A percentile compares a stretch with the other conserved stretches of the same genome.
These are phyloP conservation scores for Brasilioporus rufonigricans DNA, from an alignment of 768 basidiomycete genomes.

Conservation along the genomic window DNA sequence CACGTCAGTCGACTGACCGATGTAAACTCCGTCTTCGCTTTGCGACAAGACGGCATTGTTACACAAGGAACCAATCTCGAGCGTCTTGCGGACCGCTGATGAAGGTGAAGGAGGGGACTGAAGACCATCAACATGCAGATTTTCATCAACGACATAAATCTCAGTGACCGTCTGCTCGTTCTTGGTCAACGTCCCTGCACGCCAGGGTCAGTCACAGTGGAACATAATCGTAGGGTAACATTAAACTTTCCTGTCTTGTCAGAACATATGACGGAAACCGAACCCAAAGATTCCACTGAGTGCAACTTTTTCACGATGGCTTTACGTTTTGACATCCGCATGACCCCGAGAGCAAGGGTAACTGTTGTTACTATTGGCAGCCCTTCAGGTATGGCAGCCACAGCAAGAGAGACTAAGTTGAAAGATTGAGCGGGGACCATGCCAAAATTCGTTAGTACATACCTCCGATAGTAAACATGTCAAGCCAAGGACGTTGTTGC, in stretches of 20 bases:
- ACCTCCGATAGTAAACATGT: slow-evolving; percentile 99
- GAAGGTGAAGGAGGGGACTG: slow-evolving; percentile 50
- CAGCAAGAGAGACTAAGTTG: slow-evolving; percentile 83
- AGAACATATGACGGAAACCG: slow-evolving; percentile 96
- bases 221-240: not conserved
- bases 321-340: slow-evolving; percentile 91
- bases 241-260: slow-evolving; percentile 81
- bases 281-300: slow-evolving; percentile 90
- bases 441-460: slow-evolving; percentile 20
- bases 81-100: slow-evolving; percentile 66
- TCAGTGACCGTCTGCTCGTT: slow-evolving; percentile 96
- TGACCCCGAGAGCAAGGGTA: slow-evolving; percentile 90
- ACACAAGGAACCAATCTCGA: slow-evolving; percentile 85
- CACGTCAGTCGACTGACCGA: slow-evolving; percentile 93
- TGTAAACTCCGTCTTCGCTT: slow-evolving; percentile 68
- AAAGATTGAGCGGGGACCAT: slow-evolving; percentile 9
- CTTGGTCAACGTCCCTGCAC: slow-evolving; percentile 80
- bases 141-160: slow-evolving; percentile 84
- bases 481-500: slow-evolving; percentile 86
- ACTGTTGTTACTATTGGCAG: slow-evolving; percentile 97
- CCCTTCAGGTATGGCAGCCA: slow-evolving; percentile 98
- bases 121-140: slow-evolving; percentile 52
- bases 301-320: slow-evolving; percentile 98
- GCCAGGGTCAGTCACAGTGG: not conserved
- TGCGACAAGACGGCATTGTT: slow-evolving; percentile 73